A percentile compares a stretch with the other conserved stretches of the same genome.
Evolutionary conservation across 306 rosid genomes (phyloP).

Genomic region (Begonia peltatifolia): DNA sequence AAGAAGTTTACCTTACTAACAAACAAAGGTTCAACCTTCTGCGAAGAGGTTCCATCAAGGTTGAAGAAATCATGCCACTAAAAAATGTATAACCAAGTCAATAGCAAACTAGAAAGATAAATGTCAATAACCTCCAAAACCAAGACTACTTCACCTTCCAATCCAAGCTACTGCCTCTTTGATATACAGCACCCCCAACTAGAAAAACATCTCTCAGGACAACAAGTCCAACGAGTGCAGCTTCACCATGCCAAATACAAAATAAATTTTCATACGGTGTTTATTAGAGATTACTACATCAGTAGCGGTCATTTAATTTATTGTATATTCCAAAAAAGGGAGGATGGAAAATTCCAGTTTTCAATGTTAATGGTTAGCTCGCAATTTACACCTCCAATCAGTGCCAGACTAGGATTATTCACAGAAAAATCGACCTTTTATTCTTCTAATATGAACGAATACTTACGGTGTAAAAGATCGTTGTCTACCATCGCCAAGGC

Average conservation of each 20-base stretch:
- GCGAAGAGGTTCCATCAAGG: conserved; percentile 53
- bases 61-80: conserved; percentile 80
- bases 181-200: conserved; percentile 65
- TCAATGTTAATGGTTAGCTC: too few relatives aligned
- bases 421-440: too few relatives aligned
- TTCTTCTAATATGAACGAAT: too few relatives aligned
- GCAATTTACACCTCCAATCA: too few relatives aligned
- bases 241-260: conserved; percentile 20
- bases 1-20: conserved; percentile 61
- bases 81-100: neutral
- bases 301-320: too few relatives aligned
- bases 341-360: too few relatives aligned
- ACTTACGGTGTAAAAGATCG: conserved; percentile 82
- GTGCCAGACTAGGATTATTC: too few relatives aligned
- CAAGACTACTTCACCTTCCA: conserved; percentile 42
- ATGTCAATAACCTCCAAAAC: neutral
- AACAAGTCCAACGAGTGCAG: conserved; percentile 79
- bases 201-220: conserved; percentile 78
- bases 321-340: too few relatives aligned
- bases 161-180: conserved; percentile 65
- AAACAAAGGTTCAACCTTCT: conserved; percentile 79
- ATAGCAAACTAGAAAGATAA: conserved; percentile 1
- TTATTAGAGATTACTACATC: too few relatives aligned
- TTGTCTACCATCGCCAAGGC: conserved; percentile 80
- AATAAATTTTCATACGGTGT: too few relatives aligned